Percentiles rank a stretch among this genome's conserved stretches.
Conservation (phyloP, 305 asterid species). For the Fraxinus albicans region DNA sequence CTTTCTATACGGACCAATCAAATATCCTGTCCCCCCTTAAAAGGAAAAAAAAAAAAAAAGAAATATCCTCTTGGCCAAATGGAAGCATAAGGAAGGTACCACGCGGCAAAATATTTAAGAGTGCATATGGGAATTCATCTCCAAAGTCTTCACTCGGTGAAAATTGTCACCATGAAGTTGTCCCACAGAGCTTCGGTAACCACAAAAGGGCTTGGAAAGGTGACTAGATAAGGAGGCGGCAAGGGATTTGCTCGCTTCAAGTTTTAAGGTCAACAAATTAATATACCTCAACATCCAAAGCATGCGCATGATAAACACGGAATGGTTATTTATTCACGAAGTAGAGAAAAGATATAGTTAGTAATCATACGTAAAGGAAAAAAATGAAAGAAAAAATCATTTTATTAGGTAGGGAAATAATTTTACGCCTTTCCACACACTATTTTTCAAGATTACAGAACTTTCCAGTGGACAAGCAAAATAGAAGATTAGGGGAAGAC, state of each 20-base stretch:
- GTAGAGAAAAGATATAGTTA: neutral
- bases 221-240: neutral
- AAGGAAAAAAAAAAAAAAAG: no score
- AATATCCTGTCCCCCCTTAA: neutral
- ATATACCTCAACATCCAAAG: neutral
- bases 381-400: no score
- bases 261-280: neutral
- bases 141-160: neutral
- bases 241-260: neutral
- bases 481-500: constrained; percentile 51
- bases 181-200: neutral
- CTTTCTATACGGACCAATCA: neutral
- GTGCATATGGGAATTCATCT: neutral
- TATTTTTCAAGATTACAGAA: no score
- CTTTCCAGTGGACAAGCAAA: constrained; percentile 19
- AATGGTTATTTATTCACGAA: neutral
- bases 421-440: neutral
- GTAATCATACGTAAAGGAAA: no score
- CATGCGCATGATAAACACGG: neutral
- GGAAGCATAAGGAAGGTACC: neutral
- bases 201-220: neutral
- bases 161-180: neutral
- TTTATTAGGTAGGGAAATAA: neutral
- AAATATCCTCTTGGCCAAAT: neutral
- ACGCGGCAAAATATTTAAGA: no score